Base-by-base conservation (phyloP, 495 filamentous ascomycete species). In the Penicillium egyptiacum region DNA sequence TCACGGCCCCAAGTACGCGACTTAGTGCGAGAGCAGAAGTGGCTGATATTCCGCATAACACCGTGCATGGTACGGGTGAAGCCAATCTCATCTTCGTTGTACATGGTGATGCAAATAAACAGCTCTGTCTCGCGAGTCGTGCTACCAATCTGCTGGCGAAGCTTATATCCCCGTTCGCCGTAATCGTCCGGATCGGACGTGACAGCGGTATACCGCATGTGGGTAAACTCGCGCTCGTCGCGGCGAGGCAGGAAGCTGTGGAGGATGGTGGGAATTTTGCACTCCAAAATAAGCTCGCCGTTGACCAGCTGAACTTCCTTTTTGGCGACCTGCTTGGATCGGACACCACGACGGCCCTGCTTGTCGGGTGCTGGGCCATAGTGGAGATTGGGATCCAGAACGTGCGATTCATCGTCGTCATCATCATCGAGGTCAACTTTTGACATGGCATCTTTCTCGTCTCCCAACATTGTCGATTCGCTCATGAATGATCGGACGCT, bases 201-300 rank as follows among this genome's bases (percentile, higher is more conserved):
- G 35, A 96, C 94, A n/a, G 95, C 95, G 30, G 95, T 98, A 67
- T 99, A 99, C n/a, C 95, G 88, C 95, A 98, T 98, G 69, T 99
- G 93, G 1, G 95, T 99, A 69, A 98, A 99, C 71, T 99, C 95
- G 47, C 90, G 83, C 59, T 96, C 92, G 70, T 98, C 91, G 25
- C 92, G 82, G 31, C 92, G 82, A 0, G 95, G 95, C 45, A 98
- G 77, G 72, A 98, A 98, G 64, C 88, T 92, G 78, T 98, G 92
- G 9, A 98, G 79, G 63, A 97, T 99, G 0, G 95, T 97, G 1
- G 95, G 95, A 48, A 99, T 98, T 70, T 98, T 98, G 80, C 95
- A 98, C 77, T 99, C 95, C 17, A 99, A 78, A 53, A 99, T 93
- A 35, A 99, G 84, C 73, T 98, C 92, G 66, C 95, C 95, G 68